Base-by-base conservation (phyloP, 1,139 yeast species). In the Taphrina sp. region DNA sequence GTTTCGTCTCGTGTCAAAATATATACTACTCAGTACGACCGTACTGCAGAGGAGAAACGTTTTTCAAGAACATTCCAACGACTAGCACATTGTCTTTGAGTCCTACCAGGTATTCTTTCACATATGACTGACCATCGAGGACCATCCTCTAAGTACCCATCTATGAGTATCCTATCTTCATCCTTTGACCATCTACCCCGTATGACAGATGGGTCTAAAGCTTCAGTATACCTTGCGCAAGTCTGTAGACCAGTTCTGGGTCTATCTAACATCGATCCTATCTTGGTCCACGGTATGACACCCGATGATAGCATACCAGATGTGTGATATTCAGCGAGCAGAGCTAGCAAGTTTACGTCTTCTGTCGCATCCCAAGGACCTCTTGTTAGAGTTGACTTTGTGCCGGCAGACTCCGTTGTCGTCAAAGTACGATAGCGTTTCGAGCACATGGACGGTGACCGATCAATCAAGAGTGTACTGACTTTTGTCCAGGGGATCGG, bases 191-290 rank as follows among this genome's bases (percentile, higher is more conserved):
- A 90, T 3, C 85, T 83, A 61, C 96, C 72, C 63, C 85, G 89
- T 59, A 82, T 80, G 2, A 92, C 83, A 63, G 70, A 77, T 2
- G 96, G 96, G 64, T 87, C 95, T 58, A 90, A 70, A 1, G 88
- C 95, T 65, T 90, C 96, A 16, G 84, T 81, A 67, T 87, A 90
- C 63, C 96, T 72, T 65, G 90, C 90, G 1, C 95, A 88, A 71
- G 96, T 90, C 70, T 90, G 96, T 69, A 89, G 96, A 66, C 89
- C 96, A 0, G 95, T 90, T 64, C 97, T 74, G 5, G 52, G 39
- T 7, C 29, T 24, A 2, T 26, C 36, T n/a, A 51, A 46, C 20
- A 17, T 35, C n/a, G 20, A 37, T n/a, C 41, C 54, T 12, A 47
- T 47, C 5, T 38, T 23, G 7, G 46, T 38, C 54, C 54, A 47